Evolutionary conservation across 768 basidiomycete species (phyloP).

Genomic region (Filobasidium floriforme): DNA sequence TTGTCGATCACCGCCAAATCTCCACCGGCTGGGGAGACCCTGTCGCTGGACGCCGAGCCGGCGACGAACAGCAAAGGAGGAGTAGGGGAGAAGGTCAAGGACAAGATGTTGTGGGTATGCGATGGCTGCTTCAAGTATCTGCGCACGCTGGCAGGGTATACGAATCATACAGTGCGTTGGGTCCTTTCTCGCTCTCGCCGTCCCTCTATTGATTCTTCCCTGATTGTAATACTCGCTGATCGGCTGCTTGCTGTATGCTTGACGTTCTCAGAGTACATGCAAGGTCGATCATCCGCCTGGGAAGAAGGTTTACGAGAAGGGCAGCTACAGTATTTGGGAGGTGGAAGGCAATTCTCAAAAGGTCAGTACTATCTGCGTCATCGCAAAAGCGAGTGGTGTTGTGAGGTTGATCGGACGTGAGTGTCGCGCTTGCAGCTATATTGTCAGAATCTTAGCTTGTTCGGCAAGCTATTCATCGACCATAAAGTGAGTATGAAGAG

Average conservation of each 20-base stretch:
- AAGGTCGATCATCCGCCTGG: slow-evolving; percentile 70
- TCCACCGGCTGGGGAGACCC: background rate
- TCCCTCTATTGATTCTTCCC: background rate
- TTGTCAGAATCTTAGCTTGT: slow-evolving; percentile 89
- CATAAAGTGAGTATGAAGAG: slow-evolving; percentile 61
- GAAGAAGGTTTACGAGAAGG: slow-evolving; percentile 77
- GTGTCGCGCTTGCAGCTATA: slow-evolving; percentile 58
- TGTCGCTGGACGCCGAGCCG: background rate
- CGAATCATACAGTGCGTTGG: slow-evolving; percentile 56
- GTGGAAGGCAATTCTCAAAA: slow-evolving; percentile 69
- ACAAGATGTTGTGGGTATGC: slow-evolving; percentile 62
- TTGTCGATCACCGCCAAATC: background rate
- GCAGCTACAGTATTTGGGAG: slow-evolving; percentile 87
- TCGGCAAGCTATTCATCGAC: slow-evolving; percentile 98
- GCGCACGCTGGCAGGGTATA: slow-evolving; percentile 62
- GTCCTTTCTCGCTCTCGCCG: background rate
- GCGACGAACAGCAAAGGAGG: background rate
- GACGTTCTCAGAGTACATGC: slow-evolving; percentile 57
- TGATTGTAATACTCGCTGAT: background rate
- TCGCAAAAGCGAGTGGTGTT: background rate
- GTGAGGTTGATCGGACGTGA: no score
- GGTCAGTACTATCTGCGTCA: background rate
- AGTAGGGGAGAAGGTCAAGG: background rate
- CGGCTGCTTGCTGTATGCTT: background rate
- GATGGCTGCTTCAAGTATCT: slow-evolving; percentile 97